Conservation (phyloP, 768 basidiomycete species). For the Boletus rufocinnamomeus region DNA sequence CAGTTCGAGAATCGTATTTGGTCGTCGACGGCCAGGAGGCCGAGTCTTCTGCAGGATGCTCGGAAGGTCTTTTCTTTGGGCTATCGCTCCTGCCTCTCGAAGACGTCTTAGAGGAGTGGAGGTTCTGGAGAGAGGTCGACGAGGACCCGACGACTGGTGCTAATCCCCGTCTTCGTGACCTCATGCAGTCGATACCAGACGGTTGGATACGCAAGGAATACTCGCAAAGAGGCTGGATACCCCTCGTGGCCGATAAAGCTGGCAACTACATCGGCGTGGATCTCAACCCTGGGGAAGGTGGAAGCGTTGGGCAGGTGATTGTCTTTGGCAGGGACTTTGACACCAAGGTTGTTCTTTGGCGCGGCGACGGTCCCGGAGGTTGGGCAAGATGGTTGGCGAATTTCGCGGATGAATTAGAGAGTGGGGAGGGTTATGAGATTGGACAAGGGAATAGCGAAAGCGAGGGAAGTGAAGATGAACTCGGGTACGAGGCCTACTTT, state of each 20-base stretch:
- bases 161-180: conserved; percentile 66
- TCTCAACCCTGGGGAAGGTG: conserved; percentile 79
- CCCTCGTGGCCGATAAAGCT: conserved; percentile 87
- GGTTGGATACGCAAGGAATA: conserved; percentile 89
- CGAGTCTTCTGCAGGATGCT: conserved; percentile 82
- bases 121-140: conserved; percentile 94
- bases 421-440: conserved; percentile 84
- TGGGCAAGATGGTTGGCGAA: conserved; percentile 94
- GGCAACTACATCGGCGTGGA: conserved; percentile 98
- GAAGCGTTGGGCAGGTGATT: conserved; percentile 88
- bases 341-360: conserved; percentile 93
- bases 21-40: conserved; percentile 92
- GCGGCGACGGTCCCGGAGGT: conserved; percentile 85
- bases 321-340: conserved; percentile 99
- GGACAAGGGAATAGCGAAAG: conserved; percentile 57
- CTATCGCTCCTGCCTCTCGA: conserved; percentile 90
- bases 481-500: conserved; percentile 88
- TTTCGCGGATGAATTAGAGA: conserved; percentile 92
- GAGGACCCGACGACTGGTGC: conserved; percentile 83
- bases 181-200: conserved; percentile 88
- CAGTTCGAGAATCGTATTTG: conserved; percentile 90
- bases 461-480: conserved; percentile 77
- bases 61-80: conserved; percentile 95
- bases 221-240: conserved; percentile 95
- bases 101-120: conserved; percentile 93